Conservation (phyloP, 352 stramenopile genomes). For the Thalassiosira delicatula region DNA sequence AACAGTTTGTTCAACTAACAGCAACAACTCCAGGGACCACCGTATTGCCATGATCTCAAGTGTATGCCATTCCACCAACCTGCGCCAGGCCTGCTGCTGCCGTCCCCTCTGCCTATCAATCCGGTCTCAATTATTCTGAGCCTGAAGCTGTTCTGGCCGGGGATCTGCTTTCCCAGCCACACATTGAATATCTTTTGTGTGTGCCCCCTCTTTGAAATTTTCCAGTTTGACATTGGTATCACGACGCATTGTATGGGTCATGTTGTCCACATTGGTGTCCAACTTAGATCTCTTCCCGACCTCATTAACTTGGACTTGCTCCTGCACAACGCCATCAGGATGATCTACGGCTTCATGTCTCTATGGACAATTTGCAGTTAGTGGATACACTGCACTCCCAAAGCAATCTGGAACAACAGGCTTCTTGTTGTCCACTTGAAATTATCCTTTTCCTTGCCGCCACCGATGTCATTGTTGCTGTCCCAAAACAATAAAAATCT, state of each 20-base stretch:
- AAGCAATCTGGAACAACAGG: slow-evolving; percentile 85
- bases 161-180: slow-evolving; percentile 88
- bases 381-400: slow-evolving; percentile 87
- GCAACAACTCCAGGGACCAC: slow-evolving; percentile 57
- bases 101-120: slow-evolving; percentile 61
- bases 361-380: slow-evolving; percentile 87
- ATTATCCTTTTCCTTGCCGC: slow-evolving; percentile 26
- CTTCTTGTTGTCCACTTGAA: slow-evolving; percentile 58
- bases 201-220: slow-evolving; percentile 75
- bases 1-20: slow-evolving; percentile 30
- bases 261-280: slow-evolving; percentile 46
- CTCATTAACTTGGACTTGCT: slow-evolving; percentile 38
- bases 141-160: slow-evolving; percentile 83
- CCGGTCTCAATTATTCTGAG: slow-evolving; percentile 72
- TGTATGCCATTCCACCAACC: slow-evolving; percentile 87
- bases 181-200: slow-evolving; percentile 89
- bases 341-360: slow-evolving; percentile 86
- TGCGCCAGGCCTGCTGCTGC: slow-evolving; percentile 58
- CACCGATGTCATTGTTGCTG: no score
- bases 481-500: no score
- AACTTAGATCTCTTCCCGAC: slow-evolving; percentile 29
- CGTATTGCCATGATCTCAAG: slow-evolving; percentile 86
- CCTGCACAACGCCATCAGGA: slow-evolving; percentile 68
- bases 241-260: slow-evolving; percentile 15
- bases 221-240: slow-evolving; percentile 66